Evolutionary conservation across 208 protist genomes (phyloP).

Genomic region (Novymonas esmeraldas): DNA sequence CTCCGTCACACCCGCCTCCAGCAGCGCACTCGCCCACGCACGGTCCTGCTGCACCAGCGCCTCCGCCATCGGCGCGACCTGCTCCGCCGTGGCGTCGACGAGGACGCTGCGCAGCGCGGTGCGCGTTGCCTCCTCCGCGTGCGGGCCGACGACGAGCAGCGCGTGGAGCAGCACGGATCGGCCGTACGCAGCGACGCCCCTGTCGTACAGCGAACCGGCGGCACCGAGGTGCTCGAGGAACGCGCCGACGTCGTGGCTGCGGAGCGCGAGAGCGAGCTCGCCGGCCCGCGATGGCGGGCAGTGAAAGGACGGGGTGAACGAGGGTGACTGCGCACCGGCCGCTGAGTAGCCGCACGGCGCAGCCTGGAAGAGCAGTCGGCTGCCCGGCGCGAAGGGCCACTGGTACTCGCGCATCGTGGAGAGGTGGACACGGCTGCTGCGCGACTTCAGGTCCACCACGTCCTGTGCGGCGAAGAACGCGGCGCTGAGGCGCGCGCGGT

Average conservation of each 20-base stretch:
- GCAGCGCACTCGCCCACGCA: slow-evolving; percentile 53
- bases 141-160: slow-evolving; percentile 45
- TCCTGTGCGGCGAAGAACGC: slow-evolving; percentile 47
- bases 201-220: slow-evolving; percentile 58
- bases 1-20: slow-evolving; percentile 62
- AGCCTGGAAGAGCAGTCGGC: slow-evolving; percentile 75
- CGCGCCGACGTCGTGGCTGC: background rate
- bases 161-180: slow-evolving; percentile 64
- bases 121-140: slow-evolving; percentile 35
- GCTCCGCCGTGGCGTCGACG: slow-evolving; percentile 26
- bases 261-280: slow-evolving; percentile 10
- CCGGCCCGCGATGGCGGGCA: background rate
- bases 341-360: slow-evolving; percentile 44
- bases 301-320: slow-evolving; percentile 17
- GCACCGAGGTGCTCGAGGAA: slow-evolving; percentile 39
- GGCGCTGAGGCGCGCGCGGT: slow-evolving; percentile 46
- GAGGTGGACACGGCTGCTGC: slow-evolving; percentile 45
- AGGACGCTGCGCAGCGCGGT: slow-evolving; percentile 51
- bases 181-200: slow-evolving; percentile 42
- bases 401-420: slow-evolving; percentile 53
- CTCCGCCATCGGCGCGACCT: slow-evolving; percentile 44
- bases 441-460: slow-evolving; percentile 31
- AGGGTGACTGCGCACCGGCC: slow-evolving; percentile 6
- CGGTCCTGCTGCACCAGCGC: slow-evolving; percentile 44
- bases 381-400: slow-evolving; percentile 26